phyloP scores from a whole-genome alignment of 805 yeast species.

The Metschnikowia shivogae region DNA sequence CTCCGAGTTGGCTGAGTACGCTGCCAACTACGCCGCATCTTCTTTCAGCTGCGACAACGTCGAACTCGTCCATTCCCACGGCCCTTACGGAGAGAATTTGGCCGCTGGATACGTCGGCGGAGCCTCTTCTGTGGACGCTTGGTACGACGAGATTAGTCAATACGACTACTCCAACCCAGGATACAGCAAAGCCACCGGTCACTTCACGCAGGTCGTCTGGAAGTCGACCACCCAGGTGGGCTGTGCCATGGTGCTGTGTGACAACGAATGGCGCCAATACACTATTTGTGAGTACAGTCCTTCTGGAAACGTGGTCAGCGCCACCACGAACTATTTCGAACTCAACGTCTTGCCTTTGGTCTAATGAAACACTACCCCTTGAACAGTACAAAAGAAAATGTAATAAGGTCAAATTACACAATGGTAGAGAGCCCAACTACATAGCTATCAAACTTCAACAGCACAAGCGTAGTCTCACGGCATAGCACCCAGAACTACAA shows the following conservation, averaged over 20 bases:
- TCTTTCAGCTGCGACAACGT: conserved; percentile 55
- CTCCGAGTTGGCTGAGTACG: conserved; percentile 26
- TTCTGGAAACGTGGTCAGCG: conserved; percentile 48
- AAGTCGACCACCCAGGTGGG: conserved; percentile 56
- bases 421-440: not conserved
- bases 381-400: not conserved
- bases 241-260: conserved; percentile 55
- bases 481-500: not conserved
- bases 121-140: conserved; percentile 58
- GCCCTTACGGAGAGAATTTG: conserved; percentile 72
- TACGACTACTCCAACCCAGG: conserved; percentile 56
- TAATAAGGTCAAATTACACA: not conserved
- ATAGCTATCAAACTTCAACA: not conserved
- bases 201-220: conserved; percentile 79
- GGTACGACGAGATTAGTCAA: conserved; percentile 63
- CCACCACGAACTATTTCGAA: conserved; percentile 34
- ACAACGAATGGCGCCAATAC: conserved; percentile 51
- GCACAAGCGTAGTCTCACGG: not conserved
- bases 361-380: not conserved
- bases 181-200: conserved; percentile 57
- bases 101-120: conserved; percentile 64
- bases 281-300: conserved; percentile 66
- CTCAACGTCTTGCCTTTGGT: conserved; percentile 39
- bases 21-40: conserved; percentile 45
- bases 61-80: conserved; percentile 56